Conservation (phyloP, 805 yeast genomes). For the Cyberlindnera euphorbiae region DNA sequence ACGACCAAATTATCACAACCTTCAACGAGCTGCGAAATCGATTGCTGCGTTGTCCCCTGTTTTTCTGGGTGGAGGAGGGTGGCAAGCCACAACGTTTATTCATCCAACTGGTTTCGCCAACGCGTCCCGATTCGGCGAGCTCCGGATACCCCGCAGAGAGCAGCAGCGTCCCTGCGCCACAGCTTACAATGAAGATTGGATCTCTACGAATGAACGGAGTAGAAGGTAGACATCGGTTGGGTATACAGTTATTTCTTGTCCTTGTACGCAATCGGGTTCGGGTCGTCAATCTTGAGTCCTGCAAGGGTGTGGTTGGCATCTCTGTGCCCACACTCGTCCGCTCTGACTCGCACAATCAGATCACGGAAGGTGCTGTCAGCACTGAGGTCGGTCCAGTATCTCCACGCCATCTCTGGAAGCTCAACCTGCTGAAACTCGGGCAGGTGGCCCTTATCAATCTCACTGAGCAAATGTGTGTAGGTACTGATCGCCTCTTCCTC, state of each 20-base stretch:
- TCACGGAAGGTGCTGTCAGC: constrained; percentile 52
- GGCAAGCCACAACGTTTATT: too few species aligned
- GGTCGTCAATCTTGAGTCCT: constrained; percentile 51
- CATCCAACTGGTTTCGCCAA: too few species aligned
- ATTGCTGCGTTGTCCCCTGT: too few species aligned
- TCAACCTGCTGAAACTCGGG: constrained; percentile 41
- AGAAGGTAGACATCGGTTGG: constrained; percentile 7
- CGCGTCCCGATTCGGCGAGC: too few species aligned
- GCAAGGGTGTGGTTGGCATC: constrained; percentile 78
- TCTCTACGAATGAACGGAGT: too few species aligned
- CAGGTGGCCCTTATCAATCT: constrained; percentile 44
- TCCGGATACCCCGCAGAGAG: too few species aligned
- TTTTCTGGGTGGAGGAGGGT: too few species aligned
- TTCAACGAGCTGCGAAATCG: too few species aligned
- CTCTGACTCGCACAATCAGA: constrained; percentile 56
- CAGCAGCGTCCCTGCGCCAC: too few species aligned
- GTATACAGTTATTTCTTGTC: constrained; percentile 22
- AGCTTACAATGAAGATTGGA: too few species aligned
- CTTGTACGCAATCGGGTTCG: constrained; percentile 63
- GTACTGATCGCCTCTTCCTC: constrained; percentile 77
- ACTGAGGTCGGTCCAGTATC: constrained; percentile 53
- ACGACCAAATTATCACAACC: too few species aligned
- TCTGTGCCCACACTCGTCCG: constrained; percentile 76
- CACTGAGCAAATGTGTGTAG: constrained; percentile 55
- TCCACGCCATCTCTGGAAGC: constrained; percentile 56